phyloP scores from a whole-genome alignment of 768 basidiomycete genomes.

The Podaxis sp. region DNA sequence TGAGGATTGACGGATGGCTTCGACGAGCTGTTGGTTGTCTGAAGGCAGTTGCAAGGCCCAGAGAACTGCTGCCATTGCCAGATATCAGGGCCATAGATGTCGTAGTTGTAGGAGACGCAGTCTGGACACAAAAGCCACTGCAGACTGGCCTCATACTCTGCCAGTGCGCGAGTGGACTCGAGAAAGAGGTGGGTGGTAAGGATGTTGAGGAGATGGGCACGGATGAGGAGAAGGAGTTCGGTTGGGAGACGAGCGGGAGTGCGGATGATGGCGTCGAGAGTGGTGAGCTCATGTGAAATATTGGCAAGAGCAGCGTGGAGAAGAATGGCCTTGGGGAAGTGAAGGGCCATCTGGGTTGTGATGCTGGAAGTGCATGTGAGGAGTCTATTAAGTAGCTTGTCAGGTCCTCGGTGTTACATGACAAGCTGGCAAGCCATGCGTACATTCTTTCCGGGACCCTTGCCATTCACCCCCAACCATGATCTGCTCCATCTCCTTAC shows the following conservation, averaged over 20 bases:
- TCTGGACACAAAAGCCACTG: slow-evolving; percentile 42
- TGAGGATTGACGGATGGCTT: slow-evolving; percentile 14
- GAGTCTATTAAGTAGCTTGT: not conserved
- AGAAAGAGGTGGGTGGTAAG: slow-evolving; percentile 37
- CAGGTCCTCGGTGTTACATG: slow-evolving; percentile 9
- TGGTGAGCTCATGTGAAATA: slow-evolving; percentile 40
- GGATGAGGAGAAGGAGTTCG: slow-evolving; percentile 51
- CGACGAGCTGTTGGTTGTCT: slow-evolving; percentile 10
- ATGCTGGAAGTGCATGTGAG: slow-evolving; percentile 15
- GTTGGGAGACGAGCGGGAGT: slow-evolving; percentile 31
- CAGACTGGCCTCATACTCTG: slow-evolving; percentile 34
- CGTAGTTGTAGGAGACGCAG: slow-evolving; percentile 46
- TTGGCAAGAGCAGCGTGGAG: slow-evolving; percentile 50
- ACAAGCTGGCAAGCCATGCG: not conserved
- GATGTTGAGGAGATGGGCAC: slow-evolving; percentile 38
- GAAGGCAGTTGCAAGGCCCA: slow-evolving; percentile 43
- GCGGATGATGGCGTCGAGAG: slow-evolving; percentile 35
- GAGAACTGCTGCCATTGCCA: slow-evolving; percentile 52
- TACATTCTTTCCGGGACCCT: not conserved
- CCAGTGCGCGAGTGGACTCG: slow-evolving; percentile 38
- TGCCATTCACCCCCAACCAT: not conserved
- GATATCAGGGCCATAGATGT: slow-evolving; percentile 48
- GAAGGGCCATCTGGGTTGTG: slow-evolving; percentile 13
- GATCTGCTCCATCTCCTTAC: not conserved
- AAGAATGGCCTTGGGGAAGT: slow-evolving; percentile 25